phyloP scores from a whole-genome alignment of 192 early-diverging fungal species.

The Coemansia sp. region DNA sequence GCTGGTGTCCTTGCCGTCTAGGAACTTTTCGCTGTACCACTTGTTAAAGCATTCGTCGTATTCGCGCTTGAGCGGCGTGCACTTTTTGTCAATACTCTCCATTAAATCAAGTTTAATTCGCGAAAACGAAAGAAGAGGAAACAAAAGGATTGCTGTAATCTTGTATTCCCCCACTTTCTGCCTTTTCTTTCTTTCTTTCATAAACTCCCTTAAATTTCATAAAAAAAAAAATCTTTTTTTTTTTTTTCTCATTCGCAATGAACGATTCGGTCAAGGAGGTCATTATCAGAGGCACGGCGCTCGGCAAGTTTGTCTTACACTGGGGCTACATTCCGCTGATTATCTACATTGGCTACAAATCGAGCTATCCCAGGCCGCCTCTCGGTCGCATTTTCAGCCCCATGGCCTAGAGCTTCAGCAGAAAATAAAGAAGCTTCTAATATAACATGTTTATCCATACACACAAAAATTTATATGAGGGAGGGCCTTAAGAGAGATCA shows the following conservation, averaged over 20 bases:
- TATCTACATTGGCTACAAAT: conserved; percentile 46
- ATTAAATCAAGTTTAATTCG: conserved; percentile 24
- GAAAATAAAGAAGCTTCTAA: not conserved
- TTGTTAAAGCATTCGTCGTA: conserved; percentile 93
- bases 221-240: conserved; percentile 1
- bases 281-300: conserved; percentile 35
- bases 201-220: not conserved
- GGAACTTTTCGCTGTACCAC: conserved; percentile 94
- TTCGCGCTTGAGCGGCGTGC: conserved; percentile 76
- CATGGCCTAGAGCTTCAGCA: conserved; percentile 29
- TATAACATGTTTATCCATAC: too few species aligned
- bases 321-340: conserved; percentile 54
- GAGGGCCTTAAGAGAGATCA: not conserved
- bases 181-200: not conserved
- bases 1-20: conserved; percentile 76
- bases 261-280: conserved; percentile 50
- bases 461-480: not conserved
- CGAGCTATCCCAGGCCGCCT: conserved; percentile 43
- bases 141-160: not conserved
- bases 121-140: not conserved
- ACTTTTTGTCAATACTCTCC: conserved; percentile 62
- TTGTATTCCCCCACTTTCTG: not conserved
- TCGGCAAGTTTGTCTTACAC: conserved; percentile 43
- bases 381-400: conserved; percentile 53
- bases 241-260: conserved; percentile 16